Evolutionary conservation across 2,329 filamentous ascomycete species (phyloP).

Genomic region (Talaromyces rugulosus): DNA sequence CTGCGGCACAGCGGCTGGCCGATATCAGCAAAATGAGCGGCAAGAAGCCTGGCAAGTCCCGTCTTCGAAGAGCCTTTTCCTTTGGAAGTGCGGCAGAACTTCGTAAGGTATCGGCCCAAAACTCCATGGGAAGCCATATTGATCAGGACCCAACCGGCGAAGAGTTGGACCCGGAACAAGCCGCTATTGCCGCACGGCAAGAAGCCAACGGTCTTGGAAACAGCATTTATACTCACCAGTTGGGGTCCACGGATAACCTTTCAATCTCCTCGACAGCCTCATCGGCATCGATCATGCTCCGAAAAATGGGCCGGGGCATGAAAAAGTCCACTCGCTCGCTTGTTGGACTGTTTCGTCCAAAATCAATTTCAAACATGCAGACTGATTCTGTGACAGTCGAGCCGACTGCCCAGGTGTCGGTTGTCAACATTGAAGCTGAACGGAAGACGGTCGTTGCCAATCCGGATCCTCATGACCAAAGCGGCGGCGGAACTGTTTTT

Average conservation of each 20-base stretch:
- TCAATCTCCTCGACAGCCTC: constrained; percentile 48
- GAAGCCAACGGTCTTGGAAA: constrained; percentile 88
- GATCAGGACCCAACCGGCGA: constrained; percentile 60
- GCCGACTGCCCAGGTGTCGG: constrained; percentile 78
- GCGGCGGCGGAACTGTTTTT: constrained; percentile 71
- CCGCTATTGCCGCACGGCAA: constrained; percentile 84
- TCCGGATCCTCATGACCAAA: constrained; percentile 57
- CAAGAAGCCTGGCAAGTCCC: constrained; percentile 76
- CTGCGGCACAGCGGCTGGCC: constrained; percentile 77
- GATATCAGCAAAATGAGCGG: constrained; percentile 80
- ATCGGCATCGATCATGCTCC: constrained; percentile 55
- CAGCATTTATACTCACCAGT: constrained; percentile 78
- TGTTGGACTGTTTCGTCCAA: constrained; percentile 90
- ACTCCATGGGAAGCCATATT: constrained; percentile 51
- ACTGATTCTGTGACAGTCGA: constrained; percentile 63
- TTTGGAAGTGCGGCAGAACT: constrained; percentile 95
- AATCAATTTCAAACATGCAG: constrained; percentile 76
- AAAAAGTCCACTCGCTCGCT: constrained; percentile 89
- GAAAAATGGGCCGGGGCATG: constrained; percentile 99
- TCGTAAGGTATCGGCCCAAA: constrained; percentile 66
- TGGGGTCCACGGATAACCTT: constrained; percentile 89
- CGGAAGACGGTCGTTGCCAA: constrained; percentile 78
- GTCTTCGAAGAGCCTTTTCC: constrained; percentile 86
- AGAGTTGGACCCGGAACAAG: constrained; percentile 80
- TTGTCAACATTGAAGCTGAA: constrained; percentile 94